These are phyloP conservation scores for Sordaria brevicollis DNA, from an alignment of 495 filamentous ascomycete species.

Conservation along the genomic window DNA sequence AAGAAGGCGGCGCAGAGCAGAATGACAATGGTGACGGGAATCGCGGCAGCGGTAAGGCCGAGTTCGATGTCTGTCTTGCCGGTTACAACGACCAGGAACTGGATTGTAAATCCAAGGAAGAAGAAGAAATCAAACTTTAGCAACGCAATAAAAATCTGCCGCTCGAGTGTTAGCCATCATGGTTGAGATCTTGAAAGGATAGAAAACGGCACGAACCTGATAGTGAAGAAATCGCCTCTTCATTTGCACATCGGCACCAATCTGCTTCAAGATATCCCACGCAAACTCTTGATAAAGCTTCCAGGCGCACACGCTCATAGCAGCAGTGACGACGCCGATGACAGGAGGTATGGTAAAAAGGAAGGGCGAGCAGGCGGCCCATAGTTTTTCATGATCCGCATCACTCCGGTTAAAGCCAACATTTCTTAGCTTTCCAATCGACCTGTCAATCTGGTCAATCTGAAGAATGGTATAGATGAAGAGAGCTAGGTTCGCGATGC, in stretches of 20 bases:
- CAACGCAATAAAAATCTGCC: constrained; percentile 89
- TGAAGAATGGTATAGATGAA: constrained; percentile 89
- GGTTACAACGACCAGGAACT: constrained; percentile 88
- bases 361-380: constrained; percentile 58
- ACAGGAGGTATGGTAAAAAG: constrained; percentile 79
- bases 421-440: constrained; percentile 41
- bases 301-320: constrained; percentile 71
- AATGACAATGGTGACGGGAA: constrained; percentile 83
- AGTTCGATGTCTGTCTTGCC: constrained; percentile 62
- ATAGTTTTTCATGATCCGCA: constrained; percentile 38
- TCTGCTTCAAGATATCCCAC: constrained; percentile 99
- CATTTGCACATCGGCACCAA: constrained; percentile 93
- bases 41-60: constrained; percentile 73
- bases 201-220: constrained; percentile 53
- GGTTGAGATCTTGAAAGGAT: background rate
- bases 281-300: constrained; percentile 98
- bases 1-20: constrained; percentile 75
- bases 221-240: constrained; percentile 93
- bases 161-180: constrained; percentile 22
- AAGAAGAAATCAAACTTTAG: constrained; percentile 99
- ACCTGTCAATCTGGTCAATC: constrained; percentile 73
- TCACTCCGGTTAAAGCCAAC: constrained; percentile 25
- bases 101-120: constrained; percentile 95
- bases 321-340: constrained; percentile 61
- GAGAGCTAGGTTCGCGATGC: constrained; percentile 80